A percentile compares a stretch with the other conserved stretches of the same genome.
Evolutionary conservation across 805 yeast species (phyloP).

Genomic region (Candida sakaeoensis): DNA sequence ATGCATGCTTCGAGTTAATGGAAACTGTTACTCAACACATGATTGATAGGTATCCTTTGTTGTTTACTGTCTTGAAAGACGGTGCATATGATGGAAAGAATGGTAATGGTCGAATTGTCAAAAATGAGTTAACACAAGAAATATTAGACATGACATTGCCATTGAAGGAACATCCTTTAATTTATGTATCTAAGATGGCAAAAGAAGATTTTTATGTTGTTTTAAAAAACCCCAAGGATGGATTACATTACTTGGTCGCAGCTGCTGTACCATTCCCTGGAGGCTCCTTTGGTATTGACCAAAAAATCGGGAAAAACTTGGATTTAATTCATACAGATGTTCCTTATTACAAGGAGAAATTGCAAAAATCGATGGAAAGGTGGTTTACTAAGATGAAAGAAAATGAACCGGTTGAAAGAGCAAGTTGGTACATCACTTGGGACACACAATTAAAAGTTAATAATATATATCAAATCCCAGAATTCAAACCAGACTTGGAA

Average conservation of each 20-base stretch:
- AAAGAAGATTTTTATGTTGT: constrained; percentile 74
- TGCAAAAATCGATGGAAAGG: constrained; percentile 67
- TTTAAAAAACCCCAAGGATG: constrained; percentile 49
- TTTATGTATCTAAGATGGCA: constrained; percentile 63
- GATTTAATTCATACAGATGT: constrained; percentile 66
- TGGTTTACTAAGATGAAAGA: constrained; percentile 65
- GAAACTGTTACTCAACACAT: constrained; percentile 58
- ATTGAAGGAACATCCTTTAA: constrained; percentile 59
- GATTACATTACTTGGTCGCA: constrained; percentile 59
- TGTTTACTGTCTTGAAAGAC: constrained; percentile 47
- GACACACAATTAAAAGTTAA: constrained; percentile 59
- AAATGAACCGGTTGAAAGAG: constrained; percentile 64
- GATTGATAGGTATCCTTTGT: constrained; percentile 57
- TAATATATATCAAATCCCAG: constrained; percentile 54
- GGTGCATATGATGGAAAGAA: constrained; percentile 22
- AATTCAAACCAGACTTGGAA: constrained; percentile 33
- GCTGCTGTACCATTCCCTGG: constrained; percentile 82
- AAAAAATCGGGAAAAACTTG: constrained; percentile 57
- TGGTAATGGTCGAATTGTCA: constrained; percentile 43
- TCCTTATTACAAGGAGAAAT: constrained; percentile 64
- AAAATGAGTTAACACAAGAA: constrained; percentile 62
- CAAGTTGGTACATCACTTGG: constrained; percentile 74
- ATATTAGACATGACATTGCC: constrained; percentile 57
- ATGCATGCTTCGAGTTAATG: constrained; percentile 61
- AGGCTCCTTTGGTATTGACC: constrained; percentile 61